Conservation (phyloP, 75 land plant species). For the Larix kaempferi region DNA sequence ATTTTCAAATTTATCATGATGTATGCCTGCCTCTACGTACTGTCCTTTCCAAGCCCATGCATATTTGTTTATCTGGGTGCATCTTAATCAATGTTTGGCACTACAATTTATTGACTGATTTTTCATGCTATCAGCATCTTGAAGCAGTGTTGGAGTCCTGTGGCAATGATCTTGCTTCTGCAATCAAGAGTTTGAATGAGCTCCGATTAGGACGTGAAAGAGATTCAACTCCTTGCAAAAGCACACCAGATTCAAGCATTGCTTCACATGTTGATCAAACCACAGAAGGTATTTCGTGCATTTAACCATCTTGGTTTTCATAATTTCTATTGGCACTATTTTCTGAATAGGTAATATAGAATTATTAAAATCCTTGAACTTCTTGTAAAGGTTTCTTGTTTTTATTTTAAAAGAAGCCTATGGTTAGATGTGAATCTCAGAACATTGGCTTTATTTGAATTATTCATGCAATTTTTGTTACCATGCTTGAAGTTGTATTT, state of each 20-base stretch:
- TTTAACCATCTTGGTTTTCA: background rate
- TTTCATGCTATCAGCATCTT: constrained; percentile 40
- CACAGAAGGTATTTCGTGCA: constrained; percentile 7
- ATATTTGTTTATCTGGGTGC: background rate
- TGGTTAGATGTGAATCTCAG: background rate
- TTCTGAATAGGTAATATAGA: background rate
- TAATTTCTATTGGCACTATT: background rate
- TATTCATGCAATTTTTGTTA: too few relatives aligned
- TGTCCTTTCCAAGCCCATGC: too few relatives aligned
- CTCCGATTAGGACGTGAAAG: constrained; percentile 25
- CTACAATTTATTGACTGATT: background rate
- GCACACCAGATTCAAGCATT: background rate
- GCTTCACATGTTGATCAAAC: background rate
- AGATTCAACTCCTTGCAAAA: constrained; percentile 16
- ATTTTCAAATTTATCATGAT: too few relatives aligned
- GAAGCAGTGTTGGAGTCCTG: constrained; percentile 60
- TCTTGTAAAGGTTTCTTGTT: background rate
- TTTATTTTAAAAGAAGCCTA: background rate
- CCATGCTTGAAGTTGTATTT: too few relatives aligned
- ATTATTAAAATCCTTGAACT: background rate
- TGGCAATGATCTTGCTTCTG: constrained; percentile 63
- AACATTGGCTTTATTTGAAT: too few relatives aligned
- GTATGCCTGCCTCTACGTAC: too few relatives aligned
- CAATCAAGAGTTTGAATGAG: constrained; percentile 67
- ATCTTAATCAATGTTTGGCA: background rate